Conservation (phyloP, 2,329 filamentous ascomycete species). For the Ceratocystis ficicola region DNA sequence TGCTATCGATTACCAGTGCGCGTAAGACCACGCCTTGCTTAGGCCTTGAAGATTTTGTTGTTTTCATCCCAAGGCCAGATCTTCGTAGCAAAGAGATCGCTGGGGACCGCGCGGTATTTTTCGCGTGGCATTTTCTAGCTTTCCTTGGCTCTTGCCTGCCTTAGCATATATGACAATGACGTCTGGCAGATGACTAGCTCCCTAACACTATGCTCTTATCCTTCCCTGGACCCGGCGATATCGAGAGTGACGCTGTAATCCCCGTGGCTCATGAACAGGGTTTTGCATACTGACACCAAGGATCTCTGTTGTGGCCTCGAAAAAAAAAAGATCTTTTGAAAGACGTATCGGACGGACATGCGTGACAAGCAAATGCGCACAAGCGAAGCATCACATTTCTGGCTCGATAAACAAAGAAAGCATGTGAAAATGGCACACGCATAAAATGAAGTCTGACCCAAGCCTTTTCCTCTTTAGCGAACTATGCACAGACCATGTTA, state of each 20-base stretch:
- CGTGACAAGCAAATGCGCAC: neutral
- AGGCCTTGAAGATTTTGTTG: too few species aligned
- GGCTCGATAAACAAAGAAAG: neutral
- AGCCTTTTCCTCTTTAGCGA: constrained; percentile 3
- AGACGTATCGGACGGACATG: neutral
- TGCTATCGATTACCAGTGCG: neutral
- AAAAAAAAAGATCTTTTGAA: neutral
- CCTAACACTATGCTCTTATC: neutral
- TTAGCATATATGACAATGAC: neutral
- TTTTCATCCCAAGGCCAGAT: too few species aligned
- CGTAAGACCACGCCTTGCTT: too few species aligned
- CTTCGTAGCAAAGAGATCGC: too few species aligned
- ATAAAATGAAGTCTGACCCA: constrained; percentile 1
- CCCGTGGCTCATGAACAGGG: too few species aligned
- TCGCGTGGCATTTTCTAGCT: neutral
- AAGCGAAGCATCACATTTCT: neutral
- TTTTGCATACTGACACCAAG: neutral
- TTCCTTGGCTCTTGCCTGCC: neutral
- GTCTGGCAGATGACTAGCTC: neutral
- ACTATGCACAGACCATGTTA: neutral
- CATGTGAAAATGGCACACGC: constrained; percentile 6
- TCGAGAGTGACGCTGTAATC: neutral
- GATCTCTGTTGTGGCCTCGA: neutral
- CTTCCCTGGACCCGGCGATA: neutral
- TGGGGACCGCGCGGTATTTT: too few species aligned